Percentiles rank a stretch among this genome's conserved stretches.
phyloP scores from a whole-genome alignment of 345 rosid genomes.

The Ricinus communis region DNA sequence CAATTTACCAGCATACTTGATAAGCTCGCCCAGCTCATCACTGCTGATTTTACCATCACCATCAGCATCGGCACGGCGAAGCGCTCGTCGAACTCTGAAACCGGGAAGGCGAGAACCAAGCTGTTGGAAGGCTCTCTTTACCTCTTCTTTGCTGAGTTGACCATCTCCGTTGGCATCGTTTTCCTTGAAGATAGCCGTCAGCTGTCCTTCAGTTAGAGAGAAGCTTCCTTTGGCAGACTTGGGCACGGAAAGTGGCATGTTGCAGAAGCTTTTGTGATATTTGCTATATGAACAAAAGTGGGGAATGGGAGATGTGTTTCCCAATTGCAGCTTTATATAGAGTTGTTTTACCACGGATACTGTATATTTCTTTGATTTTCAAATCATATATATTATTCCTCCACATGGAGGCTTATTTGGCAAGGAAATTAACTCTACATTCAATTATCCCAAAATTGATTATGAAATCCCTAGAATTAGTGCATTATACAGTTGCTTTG shows the following conservation, averaged over 20 bases:
- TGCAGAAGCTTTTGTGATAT: not conserved
- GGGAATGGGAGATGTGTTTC: not conserved
- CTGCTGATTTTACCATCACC: conserved; percentile 25
- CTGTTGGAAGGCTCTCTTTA: conserved; percentile 17
- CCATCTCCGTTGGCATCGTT: conserved; percentile 28
- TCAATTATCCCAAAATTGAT: too few species aligned
- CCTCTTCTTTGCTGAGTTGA: conserved; percentile 24
- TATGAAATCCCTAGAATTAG: too few species aligned
- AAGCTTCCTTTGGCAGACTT: conserved; percentile 10
- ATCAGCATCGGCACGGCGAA: conserved; percentile 23
- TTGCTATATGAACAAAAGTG: not conserved
- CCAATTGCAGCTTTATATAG: not conserved
- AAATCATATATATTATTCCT: too few species aligned
- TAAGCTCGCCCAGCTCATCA: conserved; percentile 26
- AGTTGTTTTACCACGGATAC: not conserved
- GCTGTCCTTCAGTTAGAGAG: conserved; percentile 6
- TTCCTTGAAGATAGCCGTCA: conserved; percentile 24
- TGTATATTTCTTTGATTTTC: too few species aligned
- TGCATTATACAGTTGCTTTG: too few species aligned
- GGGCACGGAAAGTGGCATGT: conserved; percentile 14
- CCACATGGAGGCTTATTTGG: too few species aligned
- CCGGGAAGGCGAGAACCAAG: conserved; percentile 28
- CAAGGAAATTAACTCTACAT: too few species aligned
- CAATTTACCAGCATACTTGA: conserved; percentile 19
- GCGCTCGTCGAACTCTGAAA: conserved; percentile 27